Evolutionary conservation across 176 grass and related monocot genomes (phyloP).

Genomic region (Juncus inflexus): DNA sequence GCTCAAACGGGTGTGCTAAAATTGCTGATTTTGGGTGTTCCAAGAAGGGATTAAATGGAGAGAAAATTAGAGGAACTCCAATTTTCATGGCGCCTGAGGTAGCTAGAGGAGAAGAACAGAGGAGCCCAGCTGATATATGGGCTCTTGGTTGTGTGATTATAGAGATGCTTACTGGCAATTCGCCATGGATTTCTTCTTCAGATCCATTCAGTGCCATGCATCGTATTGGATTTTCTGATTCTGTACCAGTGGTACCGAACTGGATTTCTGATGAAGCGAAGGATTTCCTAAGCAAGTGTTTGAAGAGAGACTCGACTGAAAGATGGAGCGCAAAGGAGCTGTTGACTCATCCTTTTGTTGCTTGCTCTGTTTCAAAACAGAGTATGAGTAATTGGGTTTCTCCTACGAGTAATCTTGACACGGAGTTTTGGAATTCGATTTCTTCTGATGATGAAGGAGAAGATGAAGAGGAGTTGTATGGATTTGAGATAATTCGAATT

Average conservation of each 20-base stretch:
- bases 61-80: constrained; percentile 56
- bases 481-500: constrained; percentile 12
- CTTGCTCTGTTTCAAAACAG: constrained; percentile 12
- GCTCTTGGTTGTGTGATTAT: constrained; percentile 71
- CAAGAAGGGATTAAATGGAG: background rate
- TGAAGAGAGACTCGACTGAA: constrained; percentile 27
- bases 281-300: constrained; percentile 63
- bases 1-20: constrained; percentile 48
- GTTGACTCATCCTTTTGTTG: constrained; percentile 56
- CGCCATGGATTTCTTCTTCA: constrained; percentile 39
- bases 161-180: constrained; percentile 71
- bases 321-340: constrained; percentile 44
- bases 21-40: constrained; percentile 84
- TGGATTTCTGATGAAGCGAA: constrained; percentile 62
- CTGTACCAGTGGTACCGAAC: constrained; percentile 40
- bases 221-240: constrained; percentile 61
- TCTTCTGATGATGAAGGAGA: constrained; percentile 26
- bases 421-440: constrained; percentile 43
- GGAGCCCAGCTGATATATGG: constrained; percentile 60
- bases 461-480: background rate
- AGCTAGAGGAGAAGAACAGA: constrained; percentile 64
- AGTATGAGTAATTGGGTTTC: constrained; percentile 36
- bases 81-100: constrained; percentile 95
- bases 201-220: constrained; percentile 51
- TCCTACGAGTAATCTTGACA: constrained; percentile 68